Percentiles rank a stretch among this genome's conserved stretches.
Evolutionary conservation across 176 grass and related monocot species (phyloP).

Genomic region (Miscanthus lutarioriparius): DNA sequence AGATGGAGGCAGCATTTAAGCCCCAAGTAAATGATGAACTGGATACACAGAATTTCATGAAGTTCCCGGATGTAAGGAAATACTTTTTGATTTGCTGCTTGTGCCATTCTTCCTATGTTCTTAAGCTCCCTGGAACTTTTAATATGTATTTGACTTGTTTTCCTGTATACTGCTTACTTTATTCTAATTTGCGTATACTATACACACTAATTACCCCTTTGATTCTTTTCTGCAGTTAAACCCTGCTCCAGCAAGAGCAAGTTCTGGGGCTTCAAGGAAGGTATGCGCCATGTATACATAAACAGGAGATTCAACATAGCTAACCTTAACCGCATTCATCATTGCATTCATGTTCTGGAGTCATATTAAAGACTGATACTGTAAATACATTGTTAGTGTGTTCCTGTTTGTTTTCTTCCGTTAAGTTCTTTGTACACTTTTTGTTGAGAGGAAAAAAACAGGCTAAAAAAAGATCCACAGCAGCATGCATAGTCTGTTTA

Average conservation of each 20-base stretch:
- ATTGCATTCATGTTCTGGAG: conserved; percentile 2
- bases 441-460: neutral
- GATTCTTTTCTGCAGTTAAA: conserved; percentile 27
- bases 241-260: conserved; percentile 29
- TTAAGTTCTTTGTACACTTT: conserved; percentile 19
- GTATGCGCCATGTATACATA: neutral
- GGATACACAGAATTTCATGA: conserved; percentile 95
- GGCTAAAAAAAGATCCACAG: neutral
- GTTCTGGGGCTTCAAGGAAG: conserved; percentile 43
- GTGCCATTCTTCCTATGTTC: too few relatives aligned
- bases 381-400: neutral
- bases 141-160: conserved; percentile 10
- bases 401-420: neutral
- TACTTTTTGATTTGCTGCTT: conserved; percentile 24
- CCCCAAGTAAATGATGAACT: conserved; percentile 93
- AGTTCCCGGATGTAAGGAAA: conserved; percentile 89
- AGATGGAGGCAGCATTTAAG: conserved; percentile 95
- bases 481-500: neutral
- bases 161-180: neutral
- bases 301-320: neutral
- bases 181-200: neutral
- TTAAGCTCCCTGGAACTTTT: too few relatives aligned
- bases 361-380: conserved; percentile 4
- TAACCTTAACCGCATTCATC: neutral
- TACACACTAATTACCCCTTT: neutral